Evolutionary conservation across 1,284 basidiomycete genomes (phyloP), one percentile per base, ranked within the genome.

Genomic region (Moesziomyces sp.): DNA sequence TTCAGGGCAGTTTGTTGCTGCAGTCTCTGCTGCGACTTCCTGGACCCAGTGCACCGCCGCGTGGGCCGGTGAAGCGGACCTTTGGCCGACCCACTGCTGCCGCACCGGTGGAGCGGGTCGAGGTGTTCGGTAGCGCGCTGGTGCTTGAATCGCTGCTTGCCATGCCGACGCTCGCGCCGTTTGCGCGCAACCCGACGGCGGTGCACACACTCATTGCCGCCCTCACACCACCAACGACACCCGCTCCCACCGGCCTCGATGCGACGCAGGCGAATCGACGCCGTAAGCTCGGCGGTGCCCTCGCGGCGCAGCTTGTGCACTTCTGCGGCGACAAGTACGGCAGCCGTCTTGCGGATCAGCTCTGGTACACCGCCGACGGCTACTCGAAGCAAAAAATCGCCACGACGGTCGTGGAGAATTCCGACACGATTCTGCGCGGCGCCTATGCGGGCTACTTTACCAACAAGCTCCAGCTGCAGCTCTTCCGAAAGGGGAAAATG

Each of bases 241-340:
- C 63, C 14, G 48, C 40, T 13, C 7, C 58, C 2, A 38, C 50
- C 11, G 18, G 33, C 0, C n/a, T 66, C 8, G 52, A 61, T 23
- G 58, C 23, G 24, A 23, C 52, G 13, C 58, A 59, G 45, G 35
- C 66, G 14, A 43, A 50, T 2, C 66, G 78, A 11, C 63, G 78
- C 3, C 72, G 69, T 7, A 62, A 62, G 6, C 64, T 82, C 3
- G 45, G 69, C 1, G 19, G 50, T 0, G 7, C 24, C 2, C 63
- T 83, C 8, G 56, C 74, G 1, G 58, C 62, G 6, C 8, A 52
- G 10, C 63, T 84, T 0, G 30, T 57, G 18, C 38, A 46, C 0
- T 60, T 75, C 11, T 72, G 74, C 21, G 75, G 77, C 16, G 82
- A 80, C 56, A 78, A 77, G 44, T 83, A 72, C 60, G 81, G 82